These are phyloP conservation scores for Avena eriantha DNA, from an alignment of 176 grass and related monocot species.

Conservation along the genomic window DNA sequence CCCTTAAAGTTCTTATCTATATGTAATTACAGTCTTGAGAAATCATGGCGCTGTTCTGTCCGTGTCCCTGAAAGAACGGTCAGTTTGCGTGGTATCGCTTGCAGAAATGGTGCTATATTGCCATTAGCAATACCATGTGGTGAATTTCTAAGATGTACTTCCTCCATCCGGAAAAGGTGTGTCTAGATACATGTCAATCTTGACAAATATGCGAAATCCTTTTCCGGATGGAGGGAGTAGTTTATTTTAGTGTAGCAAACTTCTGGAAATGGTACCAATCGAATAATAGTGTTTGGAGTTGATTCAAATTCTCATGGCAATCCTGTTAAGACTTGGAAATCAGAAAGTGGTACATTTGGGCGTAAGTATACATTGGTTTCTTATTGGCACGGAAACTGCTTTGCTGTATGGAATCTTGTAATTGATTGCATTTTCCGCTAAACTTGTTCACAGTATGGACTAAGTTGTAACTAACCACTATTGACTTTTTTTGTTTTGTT, in stretches of 20 bases:
- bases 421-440: neutral
- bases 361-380: neutral
- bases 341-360: neutral
- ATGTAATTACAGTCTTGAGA: neutral
- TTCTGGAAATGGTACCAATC: neutral
- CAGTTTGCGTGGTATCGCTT: neutral
- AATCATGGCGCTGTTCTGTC: neutral
- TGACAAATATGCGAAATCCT: too few species aligned
- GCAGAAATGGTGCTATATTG: neutral
- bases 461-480: neutral
- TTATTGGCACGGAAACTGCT: neutral
- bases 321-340: neutral
- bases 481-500: conserved; percentile 14
- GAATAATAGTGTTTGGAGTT: neutral
- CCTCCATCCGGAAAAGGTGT: too few species aligned
- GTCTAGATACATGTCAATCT: too few species aligned
- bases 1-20: neutral
- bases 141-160: neutral
- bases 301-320: conserved; percentile 5
- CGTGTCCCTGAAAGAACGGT: neutral
- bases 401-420: conserved; percentile 6
- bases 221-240: too few species aligned
- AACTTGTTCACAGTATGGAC: neutral
- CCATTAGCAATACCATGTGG: neutral
- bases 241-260: neutral